Evolutionary conservation across 1,284 basidiomycete species (phyloP).

Genomic region (Gymnopus androsaceus): DNA sequence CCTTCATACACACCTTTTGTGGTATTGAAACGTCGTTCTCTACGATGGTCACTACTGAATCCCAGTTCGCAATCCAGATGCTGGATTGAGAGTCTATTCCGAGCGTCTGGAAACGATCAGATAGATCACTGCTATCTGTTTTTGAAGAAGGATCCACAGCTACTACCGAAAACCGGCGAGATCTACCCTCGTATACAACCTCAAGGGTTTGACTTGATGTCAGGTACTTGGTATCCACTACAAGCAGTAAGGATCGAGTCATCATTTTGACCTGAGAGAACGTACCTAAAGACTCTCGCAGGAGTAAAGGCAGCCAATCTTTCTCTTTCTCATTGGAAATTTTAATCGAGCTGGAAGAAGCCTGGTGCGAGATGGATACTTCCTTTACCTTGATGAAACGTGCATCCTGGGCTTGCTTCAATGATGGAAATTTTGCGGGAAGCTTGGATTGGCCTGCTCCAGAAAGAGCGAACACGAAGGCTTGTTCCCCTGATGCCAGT

Average conservation of each 20-base stretch:
- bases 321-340: conserved; percentile 40
- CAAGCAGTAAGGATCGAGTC: conserved; percentile 15
- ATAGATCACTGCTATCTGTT: conserved; percentile 34
- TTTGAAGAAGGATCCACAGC: conserved; percentile 41
- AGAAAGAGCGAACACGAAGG: conserved; percentile 51
- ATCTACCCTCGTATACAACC: conserved; percentile 62
- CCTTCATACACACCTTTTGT: not conserved
- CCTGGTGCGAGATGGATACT: conserved; percentile 24
- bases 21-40: conserved; percentile 29
- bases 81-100: conserved; percentile 37
- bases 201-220: conserved; percentile 62
- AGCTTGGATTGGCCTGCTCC: conserved; percentile 31
- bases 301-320: conserved; percentile 67
- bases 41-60: conserved; percentile 53
- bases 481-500: conserved; percentile 47
- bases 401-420: conserved; percentile 52
- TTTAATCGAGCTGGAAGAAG: conserved; percentile 18
- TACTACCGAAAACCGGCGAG: conserved; percentile 55
- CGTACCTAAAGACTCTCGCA: conserved; percentile 65
- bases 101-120: conserved; percentile 42
- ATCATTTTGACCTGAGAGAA: conserved; percentile 9
- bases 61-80: conserved; percentile 66
- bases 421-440: conserved; percentile 47
- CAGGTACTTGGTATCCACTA: conserved; percentile 78
- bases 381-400: conserved; percentile 54